Evolutionary conservation across 2,329 filamentous ascomycete species (phyloP).

Genomic region (Paracorniculantispora psalliotae): DNA sequence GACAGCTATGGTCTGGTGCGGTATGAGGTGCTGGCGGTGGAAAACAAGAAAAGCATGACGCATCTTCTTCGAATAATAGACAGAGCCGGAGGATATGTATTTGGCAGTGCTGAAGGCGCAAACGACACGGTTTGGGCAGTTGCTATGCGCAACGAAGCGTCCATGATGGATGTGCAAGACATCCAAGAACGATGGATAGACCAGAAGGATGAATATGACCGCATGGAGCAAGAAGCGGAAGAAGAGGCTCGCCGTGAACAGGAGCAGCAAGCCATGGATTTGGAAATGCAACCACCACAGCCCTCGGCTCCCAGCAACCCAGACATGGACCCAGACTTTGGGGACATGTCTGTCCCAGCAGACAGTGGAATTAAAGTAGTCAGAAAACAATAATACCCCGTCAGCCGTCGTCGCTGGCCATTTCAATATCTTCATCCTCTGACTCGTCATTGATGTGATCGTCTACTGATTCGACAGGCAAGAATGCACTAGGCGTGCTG

Average conservation of each 20-base stretch:
- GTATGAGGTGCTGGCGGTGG: slow-evolving; percentile 90
- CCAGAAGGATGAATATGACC: slow-evolving; percentile 81
- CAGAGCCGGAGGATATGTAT: slow-evolving; percentile 86
- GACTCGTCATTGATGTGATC: slow-evolving; percentile 34
- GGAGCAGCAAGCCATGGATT: slow-evolving; percentile 34
- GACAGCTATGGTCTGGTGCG: slow-evolving; percentile 85
- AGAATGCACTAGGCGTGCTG: slow-evolving; percentile 19
- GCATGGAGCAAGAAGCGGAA: slow-evolving; percentile 69
- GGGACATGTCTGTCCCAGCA: slow-evolving; percentile 45
- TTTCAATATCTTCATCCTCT: slow-evolving; percentile 42
- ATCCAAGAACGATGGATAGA: slow-evolving; percentile 97
- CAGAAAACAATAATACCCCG: slow-evolving; percentile 54
- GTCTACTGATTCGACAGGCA: slow-evolving; percentile 19
- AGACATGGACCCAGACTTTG: slow-evolving; percentile 43
- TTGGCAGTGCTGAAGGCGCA: slow-evolving; percentile 82
- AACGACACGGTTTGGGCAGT: slow-evolving; percentile 98
- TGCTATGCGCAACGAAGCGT: slow-evolving; percentile 74
- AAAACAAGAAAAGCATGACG: slow-evolving; percentile 98
- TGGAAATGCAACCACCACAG: slow-evolving; percentile 23
- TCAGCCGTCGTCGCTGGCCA: slow-evolving; percentile 40
- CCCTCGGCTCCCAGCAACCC: slow-evolving; percentile 20
- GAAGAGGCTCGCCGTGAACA: slow-evolving; percentile 57
- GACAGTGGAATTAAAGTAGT: slow-evolving; percentile 68
- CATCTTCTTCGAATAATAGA: slow-evolving; percentile 84
- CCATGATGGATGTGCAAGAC: slow-evolving; percentile 75